A percentile compares a stretch with the other conserved stretches of the same genome.
Evolutionary conservation across 371 early-diverging fungal species (phyloP).

Genomic region (Mucor velutinosus): DNA sequence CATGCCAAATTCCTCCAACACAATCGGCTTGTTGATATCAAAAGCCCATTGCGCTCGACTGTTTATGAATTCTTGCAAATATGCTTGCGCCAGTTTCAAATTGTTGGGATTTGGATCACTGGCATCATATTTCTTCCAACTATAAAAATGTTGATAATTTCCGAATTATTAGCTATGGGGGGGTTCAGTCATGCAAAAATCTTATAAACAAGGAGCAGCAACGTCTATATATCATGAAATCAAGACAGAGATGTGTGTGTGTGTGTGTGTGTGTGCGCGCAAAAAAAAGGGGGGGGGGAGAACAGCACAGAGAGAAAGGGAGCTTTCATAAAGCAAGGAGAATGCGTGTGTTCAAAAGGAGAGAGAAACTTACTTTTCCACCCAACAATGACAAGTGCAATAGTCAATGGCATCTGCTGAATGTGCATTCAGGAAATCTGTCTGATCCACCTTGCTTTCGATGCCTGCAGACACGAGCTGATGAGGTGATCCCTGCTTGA

Average conservation of each 20-base stretch:
- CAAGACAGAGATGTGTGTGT: too few species aligned
- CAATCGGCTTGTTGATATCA: constrained; percentile 49
- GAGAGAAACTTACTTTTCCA: constrained; percentile 47
- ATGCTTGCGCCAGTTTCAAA: constrained; percentile 8
- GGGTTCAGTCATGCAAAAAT: neutral
- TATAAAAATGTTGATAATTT: constrained; percentile 13
- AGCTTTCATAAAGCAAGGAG: neutral
- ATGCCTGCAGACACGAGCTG: constrained; percentile 60
- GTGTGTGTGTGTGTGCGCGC: too few species aligned
- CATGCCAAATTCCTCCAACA: constrained; percentile 64
- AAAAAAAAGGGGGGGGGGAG: too few species aligned
- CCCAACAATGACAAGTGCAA: constrained; percentile 61
- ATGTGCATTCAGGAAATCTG: constrained; percentile 55
- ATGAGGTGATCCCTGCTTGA: constrained; percentile 47
- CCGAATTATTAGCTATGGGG: neutral
- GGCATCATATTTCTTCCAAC: constrained; percentile 55
- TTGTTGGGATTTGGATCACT: constrained; percentile 23
- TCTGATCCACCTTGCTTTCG: constrained; percentile 52
- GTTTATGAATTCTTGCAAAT: constrained; percentile 33
- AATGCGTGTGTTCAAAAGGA: neutral
- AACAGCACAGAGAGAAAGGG: neutral
- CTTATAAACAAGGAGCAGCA: neutral
- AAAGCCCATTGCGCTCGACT: constrained; percentile 43
- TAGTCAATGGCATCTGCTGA: constrained; percentile 47
- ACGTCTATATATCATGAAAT: neutral